Evolutionary conservation across 2,329 filamentous ascomycete genomes (phyloP).

Genomic region (Phialophora chinensis): DNA sequence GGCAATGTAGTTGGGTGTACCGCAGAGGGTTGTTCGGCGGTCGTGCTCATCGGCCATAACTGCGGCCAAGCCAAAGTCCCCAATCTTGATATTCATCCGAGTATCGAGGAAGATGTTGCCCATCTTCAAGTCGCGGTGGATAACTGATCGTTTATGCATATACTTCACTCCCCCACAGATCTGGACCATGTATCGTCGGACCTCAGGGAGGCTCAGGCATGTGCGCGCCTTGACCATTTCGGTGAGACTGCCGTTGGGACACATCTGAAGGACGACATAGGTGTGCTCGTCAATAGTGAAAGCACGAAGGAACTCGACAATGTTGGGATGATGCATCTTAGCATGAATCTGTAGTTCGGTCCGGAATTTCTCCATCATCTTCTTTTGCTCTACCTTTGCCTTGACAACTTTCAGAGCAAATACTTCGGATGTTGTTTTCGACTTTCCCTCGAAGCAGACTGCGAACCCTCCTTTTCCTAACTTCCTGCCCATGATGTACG

Average conservation of each 20-base stretch:
- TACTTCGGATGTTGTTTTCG: slow-evolving; percentile 51
- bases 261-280: slow-evolving; percentile 92
- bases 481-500: slow-evolving; percentile 53
- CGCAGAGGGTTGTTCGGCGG: slow-evolving; percentile 91
- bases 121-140: slow-evolving; percentile 96
- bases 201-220: slow-evolving; percentile 89
- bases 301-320: slow-evolving; percentile 92
- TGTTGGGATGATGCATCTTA: slow-evolving; percentile 94
- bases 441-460: slow-evolving; percentile 56
- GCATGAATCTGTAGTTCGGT: slow-evolving; percentile 96
- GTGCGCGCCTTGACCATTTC: slow-evolving; percentile 95
- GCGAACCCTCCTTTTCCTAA: slow-evolving; percentile 59
- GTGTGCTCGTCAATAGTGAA: slow-evolving; percentile 90
- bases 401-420: slow-evolving; percentile 60
- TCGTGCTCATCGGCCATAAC: slow-evolving; percentile 90
- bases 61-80: slow-evolving; percentile 94
- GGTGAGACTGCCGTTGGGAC: slow-evolving; percentile 94
- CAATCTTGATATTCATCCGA: slow-evolving; percentile 97
- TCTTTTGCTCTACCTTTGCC: slow-evolving; percentile 57
- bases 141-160: slow-evolving; percentile 92
- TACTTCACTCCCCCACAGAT: slow-evolving; percentile 98
- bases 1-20: slow-evolving; percentile 97
- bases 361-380: slow-evolving; percentile 67
- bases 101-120: slow-evolving; percentile 95
- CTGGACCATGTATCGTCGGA: slow-evolving; percentile 90